Base-by-base conservation (phyloP, 352 stramenopile species). In the Pythium volutum region DNA sequence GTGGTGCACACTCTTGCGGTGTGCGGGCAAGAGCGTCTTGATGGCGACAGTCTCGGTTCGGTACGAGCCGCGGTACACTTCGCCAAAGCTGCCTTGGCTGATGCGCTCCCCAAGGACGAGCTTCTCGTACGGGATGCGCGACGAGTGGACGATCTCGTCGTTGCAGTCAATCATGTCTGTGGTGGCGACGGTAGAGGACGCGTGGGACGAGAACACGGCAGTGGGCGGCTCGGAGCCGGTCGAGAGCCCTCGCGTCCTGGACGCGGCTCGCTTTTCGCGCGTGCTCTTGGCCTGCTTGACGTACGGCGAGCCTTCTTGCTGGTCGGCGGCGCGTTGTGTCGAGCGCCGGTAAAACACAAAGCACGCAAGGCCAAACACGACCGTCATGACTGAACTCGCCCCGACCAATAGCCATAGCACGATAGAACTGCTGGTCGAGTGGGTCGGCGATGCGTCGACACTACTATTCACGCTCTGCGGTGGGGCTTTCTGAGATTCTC, bases 1-100 rank as follows among this genome's bases (percentile, higher is more conserved):
- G 36, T 84, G 64, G 20, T 49, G 67, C 47, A 76, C 75, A 33
- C 78, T 56, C 36, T 79, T 68, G 38, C 74, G 65, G 5, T 62
- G 78, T 34, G 79, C 74, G 0, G 73, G 74, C 11, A 85, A 45
- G 20, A 86, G 33, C 26, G 64, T 81, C 69, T 88, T 88, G 49
- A 86, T 75, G 16, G 79, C 76, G 34, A 86, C 76, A 9, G 59
- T 67, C 29, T 86, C 42, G 11, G 54, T 64, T 15, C 73, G 70
- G 57, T 82, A 88, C 15, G 54, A 50, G 0, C 67, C 77, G 27
- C 66, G 34, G 54, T 74, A 84, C 22, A 87, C 77, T 55, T 74
- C 64, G 2, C 77, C 77, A 38, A 76, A 81, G 38, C 73, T 74
- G 3, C 77, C 77, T 16, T 70, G 66, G 12, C 73, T 76, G 45